Evolutionary conservation across 495 filamentous ascomycete species (phyloP).

Genomic region (Neurospora discreta): DNA sequence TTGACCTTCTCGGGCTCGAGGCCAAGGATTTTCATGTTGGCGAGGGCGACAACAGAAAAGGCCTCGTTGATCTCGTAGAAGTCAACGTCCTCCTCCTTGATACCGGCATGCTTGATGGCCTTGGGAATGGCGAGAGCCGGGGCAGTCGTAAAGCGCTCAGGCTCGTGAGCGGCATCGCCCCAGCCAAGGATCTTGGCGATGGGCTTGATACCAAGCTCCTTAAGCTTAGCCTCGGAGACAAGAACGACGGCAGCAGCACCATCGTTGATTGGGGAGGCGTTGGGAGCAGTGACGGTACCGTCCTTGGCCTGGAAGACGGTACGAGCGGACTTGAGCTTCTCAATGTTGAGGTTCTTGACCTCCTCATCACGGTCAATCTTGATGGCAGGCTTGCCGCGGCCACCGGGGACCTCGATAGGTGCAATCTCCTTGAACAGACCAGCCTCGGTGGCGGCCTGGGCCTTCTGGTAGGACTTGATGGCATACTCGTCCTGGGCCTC

Average conservation of each 20-base stretch:
- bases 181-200: constrained; percentile 93
- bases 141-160: constrained; percentile 90
- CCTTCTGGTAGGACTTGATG: constrained; percentile 82
- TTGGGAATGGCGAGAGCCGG: constrained; percentile 94
- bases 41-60: constrained; percentile 90
- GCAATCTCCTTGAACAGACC: constrained; percentile 83
- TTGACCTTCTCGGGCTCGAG: constrained; percentile 83
- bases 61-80: constrained; percentile 99
- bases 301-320: constrained; percentile 73
- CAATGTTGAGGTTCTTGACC: constrained; percentile 91
- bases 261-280: constrained; percentile 92
- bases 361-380: constrained; percentile 83
- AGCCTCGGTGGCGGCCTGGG: constrained; percentile 67
- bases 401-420: constrained; percentile 77
- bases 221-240: constrained; percentile 79
- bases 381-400: constrained; percentile 78
- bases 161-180: constrained; percentile 84
- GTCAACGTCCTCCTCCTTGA: constrained; percentile 65
- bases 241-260: constrained; percentile 85
- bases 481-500: constrained; percentile 89
- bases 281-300: constrained; percentile 93
- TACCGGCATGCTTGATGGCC: constrained; percentile 81
- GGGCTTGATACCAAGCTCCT: constrained; percentile 78
- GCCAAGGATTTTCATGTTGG: constrained; percentile 82
- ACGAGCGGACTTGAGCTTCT: constrained; percentile 75